These are phyloP conservation scores for Lactarius hatsudake DNA, from an alignment of 768 basidiomycete species.

Conservation along the genomic window DNA sequence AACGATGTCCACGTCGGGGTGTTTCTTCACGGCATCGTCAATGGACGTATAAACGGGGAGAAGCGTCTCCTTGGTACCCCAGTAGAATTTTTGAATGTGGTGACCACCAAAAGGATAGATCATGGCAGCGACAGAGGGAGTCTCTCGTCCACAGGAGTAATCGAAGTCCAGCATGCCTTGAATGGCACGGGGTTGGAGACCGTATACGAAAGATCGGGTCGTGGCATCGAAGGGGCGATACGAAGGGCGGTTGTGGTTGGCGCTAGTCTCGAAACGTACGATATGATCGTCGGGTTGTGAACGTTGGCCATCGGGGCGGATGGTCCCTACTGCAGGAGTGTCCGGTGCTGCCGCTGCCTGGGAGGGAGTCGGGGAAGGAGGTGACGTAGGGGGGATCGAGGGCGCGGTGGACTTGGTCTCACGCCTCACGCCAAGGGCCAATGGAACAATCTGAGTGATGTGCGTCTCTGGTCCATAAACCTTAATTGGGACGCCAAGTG, in stretches of 20 bases:
- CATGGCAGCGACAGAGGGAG: slow-evolving; percentile 97
- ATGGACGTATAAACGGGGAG: slow-evolving; percentile 95
- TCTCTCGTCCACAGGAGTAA: slow-evolving; percentile 90
- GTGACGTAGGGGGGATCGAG: slow-evolving; percentile 48
- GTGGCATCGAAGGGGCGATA: slow-evolving; percentile 90
- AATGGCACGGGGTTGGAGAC: slow-evolving; percentile 98
- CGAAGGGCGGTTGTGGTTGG: slow-evolving; percentile 55
- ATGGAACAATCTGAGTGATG: slow-evolving; percentile 97
- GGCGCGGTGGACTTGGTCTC: slow-evolving; percentile 40
- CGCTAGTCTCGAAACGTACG: slow-evolving; percentile 70
- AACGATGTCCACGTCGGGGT: slow-evolving; percentile 93
- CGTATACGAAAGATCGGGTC: slow-evolving; percentile 97
- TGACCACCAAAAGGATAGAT: slow-evolving; percentile 99
- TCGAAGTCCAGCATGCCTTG: slow-evolving; percentile 99
- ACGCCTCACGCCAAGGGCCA: slow-evolving; percentile 86
- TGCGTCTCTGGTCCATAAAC: slow-evolving; percentile 98
- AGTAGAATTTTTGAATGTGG: slow-evolving; percentile 99
- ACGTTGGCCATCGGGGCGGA: slow-evolving; percentile 76
- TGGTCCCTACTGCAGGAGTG: slow-evolving; percentile 55
- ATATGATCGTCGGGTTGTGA: slow-evolving; percentile 87
- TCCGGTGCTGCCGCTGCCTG: slow-evolving; percentile 38
- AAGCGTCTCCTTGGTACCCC: slow-evolving; percentile 99
- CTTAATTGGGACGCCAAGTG: slow-evolving; percentile 93
- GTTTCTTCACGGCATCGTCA: slow-evolving; percentile 89
- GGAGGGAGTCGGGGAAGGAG: slow-evolving; percentile 44